These are phyloP conservation scores for Pichia nanzhaoensis DNA, from an alignment of 805 yeast species.

Conservation along the genomic window DNA sequence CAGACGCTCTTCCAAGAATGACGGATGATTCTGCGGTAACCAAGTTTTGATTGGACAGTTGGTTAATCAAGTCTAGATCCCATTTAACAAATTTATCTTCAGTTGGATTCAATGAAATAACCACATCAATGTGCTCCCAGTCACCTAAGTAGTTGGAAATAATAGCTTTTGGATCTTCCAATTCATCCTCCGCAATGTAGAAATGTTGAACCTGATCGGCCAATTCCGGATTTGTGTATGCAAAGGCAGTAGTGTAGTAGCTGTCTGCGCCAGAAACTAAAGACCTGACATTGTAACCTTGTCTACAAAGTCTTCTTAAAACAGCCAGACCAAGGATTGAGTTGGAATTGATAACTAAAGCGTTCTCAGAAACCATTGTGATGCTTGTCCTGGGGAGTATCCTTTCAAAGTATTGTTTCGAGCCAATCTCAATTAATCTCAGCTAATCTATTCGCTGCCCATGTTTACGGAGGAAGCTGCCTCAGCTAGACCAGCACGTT, in stretches of 20 bases:
- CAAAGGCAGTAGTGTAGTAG: neutral
- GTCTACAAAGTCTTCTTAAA: neutral
- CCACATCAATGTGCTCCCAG: neutral
- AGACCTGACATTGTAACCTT: slow-evolving; percentile 3
- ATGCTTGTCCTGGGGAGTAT: too few relatives aligned
- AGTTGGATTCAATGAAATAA: slow-evolving; percentile 9
- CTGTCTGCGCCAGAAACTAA: neutral
- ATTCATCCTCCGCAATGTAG: neutral
- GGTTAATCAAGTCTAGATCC: slow-evolving; percentile 8
- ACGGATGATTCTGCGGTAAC: slow-evolving; percentile 4
- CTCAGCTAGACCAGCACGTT: too few relatives aligned
- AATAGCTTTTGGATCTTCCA: neutral
- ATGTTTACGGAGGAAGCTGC: neutral
- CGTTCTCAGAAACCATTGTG: neutral
- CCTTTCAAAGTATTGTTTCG: too few relatives aligned
- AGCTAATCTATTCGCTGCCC: neutral
- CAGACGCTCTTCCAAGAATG: slow-evolving; percentile 2
- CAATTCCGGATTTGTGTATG: slow-evolving; percentile 11
- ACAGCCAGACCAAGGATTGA: neutral
- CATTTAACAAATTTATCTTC: slow-evolving; percentile 5
- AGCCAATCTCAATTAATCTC: neutral
- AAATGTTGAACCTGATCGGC: neutral
- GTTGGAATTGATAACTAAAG: slow-evolving; percentile 5
- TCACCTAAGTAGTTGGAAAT: neutral
- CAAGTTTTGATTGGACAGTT: neutral